Percentiles rank a stretch among this genome's conserved stretches.
Evolutionary conservation across 75 land plant genomes (phyloP).

Genomic region (Larix kaempferi): DNA sequence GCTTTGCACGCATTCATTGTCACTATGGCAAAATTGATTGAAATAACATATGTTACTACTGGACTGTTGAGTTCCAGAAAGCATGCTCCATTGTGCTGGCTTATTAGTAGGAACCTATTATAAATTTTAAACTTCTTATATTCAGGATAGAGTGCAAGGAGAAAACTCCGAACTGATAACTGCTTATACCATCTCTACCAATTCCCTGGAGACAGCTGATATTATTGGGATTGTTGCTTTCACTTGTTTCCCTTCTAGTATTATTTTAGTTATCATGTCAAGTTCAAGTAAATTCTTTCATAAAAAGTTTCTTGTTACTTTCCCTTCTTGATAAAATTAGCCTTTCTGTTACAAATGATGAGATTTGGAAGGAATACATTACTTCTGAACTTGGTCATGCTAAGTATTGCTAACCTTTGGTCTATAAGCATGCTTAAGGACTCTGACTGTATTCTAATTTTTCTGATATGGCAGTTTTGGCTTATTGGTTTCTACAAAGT

Average conservation of each 20-base stretch:
- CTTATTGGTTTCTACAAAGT: neutral
- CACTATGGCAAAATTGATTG: no score
- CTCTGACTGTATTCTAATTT: neutral
- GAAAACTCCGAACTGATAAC: neutral
- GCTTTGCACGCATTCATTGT: no score
- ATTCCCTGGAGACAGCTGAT: neutral
- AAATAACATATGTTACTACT: no score
- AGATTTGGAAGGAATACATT: neutral
- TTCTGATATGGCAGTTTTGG: neutral
- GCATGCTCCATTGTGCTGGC: no score
- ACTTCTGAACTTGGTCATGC: neutral
- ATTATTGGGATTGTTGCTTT: neutral
- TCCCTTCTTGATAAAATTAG: neutral
- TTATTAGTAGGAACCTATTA: no score
- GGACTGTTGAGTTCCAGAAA: no score
- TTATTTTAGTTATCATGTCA: neutral
- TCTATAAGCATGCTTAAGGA: neutral
- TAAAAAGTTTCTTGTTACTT: neutral
- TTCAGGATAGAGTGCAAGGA: no score
- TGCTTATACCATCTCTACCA: neutral
- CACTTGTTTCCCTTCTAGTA: neutral
- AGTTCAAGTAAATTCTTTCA: conserved; percentile 1
- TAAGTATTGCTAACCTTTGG: neutral
- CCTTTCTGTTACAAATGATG: neutral
- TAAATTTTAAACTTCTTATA: no score